phyloP scores from a whole-genome alignment of 1,139 yeast species.

The Barnettozyma hawaiiensis region DNA sequence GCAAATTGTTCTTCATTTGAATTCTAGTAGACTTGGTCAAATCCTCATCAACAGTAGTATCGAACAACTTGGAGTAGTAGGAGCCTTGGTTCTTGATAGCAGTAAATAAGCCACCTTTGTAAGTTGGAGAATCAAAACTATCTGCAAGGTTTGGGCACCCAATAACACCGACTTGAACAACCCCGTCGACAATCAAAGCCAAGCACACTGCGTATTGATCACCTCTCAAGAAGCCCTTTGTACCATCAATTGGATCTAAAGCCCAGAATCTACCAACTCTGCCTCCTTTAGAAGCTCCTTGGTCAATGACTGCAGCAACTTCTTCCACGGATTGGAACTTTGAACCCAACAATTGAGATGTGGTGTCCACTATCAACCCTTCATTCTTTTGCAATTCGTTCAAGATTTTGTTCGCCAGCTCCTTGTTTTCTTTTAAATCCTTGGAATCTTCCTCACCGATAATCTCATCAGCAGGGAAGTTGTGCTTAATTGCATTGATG shows the following conservation, averaged over 20 bases:
- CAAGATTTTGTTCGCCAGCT: slow-evolving; percentile 45
- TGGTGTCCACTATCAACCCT: slow-evolving; percentile 29
- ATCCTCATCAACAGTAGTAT: slow-evolving; percentile 30
- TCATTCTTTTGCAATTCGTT: slow-evolving; percentile 39
- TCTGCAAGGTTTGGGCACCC: slow-evolving; percentile 91
- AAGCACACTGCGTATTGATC: slow-evolving; percentile 96
- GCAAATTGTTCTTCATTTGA: slow-evolving; percentile 38
- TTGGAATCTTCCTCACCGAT: slow-evolving; percentile 94
- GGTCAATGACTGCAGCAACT: slow-evolving; percentile 64
- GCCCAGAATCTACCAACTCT: slow-evolving; percentile 87
- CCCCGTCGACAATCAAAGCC: slow-evolving; percentile 81
- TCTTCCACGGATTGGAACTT: slow-evolving; percentile 40
- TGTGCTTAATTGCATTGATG: slow-evolving; percentile 70
- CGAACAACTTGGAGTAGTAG: slow-evolving; percentile 44
- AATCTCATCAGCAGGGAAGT: slow-evolving; percentile 78
- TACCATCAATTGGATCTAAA: slow-evolving; percentile 96
- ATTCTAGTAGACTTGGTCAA: slow-evolving; percentile 36
- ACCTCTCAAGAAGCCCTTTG: slow-evolving; percentile 92
- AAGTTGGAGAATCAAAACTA: slow-evolving; percentile 33
- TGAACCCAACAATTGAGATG: slow-evolving; percentile 26
- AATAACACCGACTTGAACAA: slow-evolving; percentile 82
- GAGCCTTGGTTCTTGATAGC: slow-evolving; percentile 77
- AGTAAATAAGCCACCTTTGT: slow-evolving; percentile 41
- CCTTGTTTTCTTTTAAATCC: slow-evolving; percentile 46
- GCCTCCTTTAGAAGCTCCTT: slow-evolving; percentile 78